Conservation (phyloP, 139 green algal species). For the Trebouxia sp. region DNA sequence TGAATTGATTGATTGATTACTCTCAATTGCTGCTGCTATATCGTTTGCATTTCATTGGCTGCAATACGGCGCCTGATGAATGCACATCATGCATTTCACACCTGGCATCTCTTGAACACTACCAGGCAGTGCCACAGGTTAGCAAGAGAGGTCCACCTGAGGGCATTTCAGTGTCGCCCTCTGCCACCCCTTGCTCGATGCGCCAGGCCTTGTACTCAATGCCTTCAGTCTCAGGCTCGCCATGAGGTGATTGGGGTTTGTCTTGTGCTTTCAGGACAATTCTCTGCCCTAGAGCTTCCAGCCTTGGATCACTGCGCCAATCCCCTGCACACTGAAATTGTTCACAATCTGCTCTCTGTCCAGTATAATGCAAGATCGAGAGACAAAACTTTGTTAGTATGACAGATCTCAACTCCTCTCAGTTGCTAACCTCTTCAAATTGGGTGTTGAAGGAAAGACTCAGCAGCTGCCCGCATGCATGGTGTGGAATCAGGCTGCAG, state of each 20-base stretch:
- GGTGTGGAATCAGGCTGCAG: neutral
- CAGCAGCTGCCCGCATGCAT: neutral
- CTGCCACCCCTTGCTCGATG: constrained; percentile 78
- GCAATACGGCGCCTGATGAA: neutral
- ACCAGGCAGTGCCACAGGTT: no score
- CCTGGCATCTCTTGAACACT: no score
- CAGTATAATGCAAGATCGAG: neutral
- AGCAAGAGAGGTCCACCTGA: no score
- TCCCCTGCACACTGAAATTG: neutral
- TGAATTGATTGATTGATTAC: no score
- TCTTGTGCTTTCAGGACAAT: constrained; percentile 46
- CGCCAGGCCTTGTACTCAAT: constrained; percentile 49
- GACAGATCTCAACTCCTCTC: no score
- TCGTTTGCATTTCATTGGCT: neutral
- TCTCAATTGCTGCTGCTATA: neutral
- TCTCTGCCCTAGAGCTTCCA: constrained; percentile 65
- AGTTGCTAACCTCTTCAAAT: neutral
- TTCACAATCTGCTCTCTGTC: neutral
- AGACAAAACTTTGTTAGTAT: neutral
- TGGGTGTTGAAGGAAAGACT: neutral
- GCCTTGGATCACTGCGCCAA: constrained; percentile 70
- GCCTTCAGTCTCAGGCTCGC: constrained; percentile 1
- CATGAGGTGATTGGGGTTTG: neutral
- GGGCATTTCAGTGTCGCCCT: constrained; percentile 85
- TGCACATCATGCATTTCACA: neutral